Evolutionary conservation across 495 filamentous ascomycete species (phyloP).

Genomic region (Aspergillus bridgeri): DNA sequence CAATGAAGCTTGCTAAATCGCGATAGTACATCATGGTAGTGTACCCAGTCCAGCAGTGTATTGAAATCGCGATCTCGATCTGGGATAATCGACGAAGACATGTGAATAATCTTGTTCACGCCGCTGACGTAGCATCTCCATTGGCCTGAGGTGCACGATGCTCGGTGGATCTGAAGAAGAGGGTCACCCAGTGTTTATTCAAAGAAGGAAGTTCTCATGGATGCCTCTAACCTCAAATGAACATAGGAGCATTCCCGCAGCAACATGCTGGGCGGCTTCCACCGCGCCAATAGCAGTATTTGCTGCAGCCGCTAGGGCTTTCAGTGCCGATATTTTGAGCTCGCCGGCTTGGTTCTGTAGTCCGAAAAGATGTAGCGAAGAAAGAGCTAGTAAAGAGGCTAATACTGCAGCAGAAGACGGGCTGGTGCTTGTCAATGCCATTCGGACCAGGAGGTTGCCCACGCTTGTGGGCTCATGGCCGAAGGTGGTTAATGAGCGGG

Average conservation of each 20-base stretch:
- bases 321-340: slow-evolving; percentile 11
- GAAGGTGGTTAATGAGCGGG: not conserved
- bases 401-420: slow-evolving; percentile 11
- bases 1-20: slow-evolving; percentile 13
- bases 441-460: slow-evolving; percentile 9
- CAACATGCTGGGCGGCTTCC: slow-evolving; percentile 13
- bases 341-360: slow-evolving; percentile 8
- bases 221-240: slow-evolving; percentile 10
- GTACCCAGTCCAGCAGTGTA: slow-evolving; percentile 13
- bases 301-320: slow-evolving; percentile 6
- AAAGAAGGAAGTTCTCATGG: not conserved
- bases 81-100: not conserved
- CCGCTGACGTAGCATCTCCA: slow-evolving; percentile 12
- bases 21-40: slow-evolving; percentile 10
- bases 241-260: slow-evolving; percentile 15
- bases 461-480: not conserved
- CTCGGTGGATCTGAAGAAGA: slow-evolving; percentile 13
- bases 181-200: too few relatives aligned
- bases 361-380: slow-evolving; percentile 14
- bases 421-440: slow-evolving; percentile 7
- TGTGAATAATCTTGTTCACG: slow-evolving; percentile 5
- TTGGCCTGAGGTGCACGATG: slow-evolving; percentile 13
- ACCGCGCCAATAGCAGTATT: slow-evolving; percentile 1
- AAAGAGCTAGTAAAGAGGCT: slow-evolving; percentile 1
- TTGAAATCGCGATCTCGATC: not conserved